These are phyloP conservation scores for Syzygium oleosum DNA, from an alignment of 345 rosid species.

Conservation along the genomic window DNA sequence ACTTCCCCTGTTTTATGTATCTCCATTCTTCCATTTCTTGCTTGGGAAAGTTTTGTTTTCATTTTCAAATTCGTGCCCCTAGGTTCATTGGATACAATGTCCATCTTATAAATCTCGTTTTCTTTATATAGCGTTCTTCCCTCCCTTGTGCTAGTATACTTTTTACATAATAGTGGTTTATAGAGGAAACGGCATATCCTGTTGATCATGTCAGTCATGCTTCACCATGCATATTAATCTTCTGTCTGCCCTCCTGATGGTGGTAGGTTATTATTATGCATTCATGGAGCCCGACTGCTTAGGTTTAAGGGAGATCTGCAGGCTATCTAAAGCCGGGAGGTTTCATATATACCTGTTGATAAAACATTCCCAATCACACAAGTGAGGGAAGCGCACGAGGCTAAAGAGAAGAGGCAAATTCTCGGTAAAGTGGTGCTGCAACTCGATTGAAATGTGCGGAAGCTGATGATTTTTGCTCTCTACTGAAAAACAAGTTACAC, in stretches of 20 bases:
- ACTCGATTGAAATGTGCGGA: constrained; percentile 29
- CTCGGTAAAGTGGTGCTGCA: constrained; percentile 84
- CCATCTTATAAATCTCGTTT: not conserved
- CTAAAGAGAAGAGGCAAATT: constrained; percentile 57
- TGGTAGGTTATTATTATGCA: constrained; percentile 72
- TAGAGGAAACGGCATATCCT: not conserved
- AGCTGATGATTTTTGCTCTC: not conserved
- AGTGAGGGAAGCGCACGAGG: constrained; percentile 82
- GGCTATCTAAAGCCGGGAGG: constrained; percentile 67
- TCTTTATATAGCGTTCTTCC: not conserved
- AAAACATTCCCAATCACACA: constrained; percentile 65
- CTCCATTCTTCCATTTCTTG: not conserved
- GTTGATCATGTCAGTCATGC: not conserved
- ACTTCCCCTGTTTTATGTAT: not conserved
- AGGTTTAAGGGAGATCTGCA: constrained; percentile 66
- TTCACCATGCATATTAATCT: not conserved
- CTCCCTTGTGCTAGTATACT: not conserved
- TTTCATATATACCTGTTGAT: constrained; percentile 68
- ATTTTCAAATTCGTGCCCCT: not conserved
- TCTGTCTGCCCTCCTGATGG: not conserved
- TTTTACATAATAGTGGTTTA: not conserved
- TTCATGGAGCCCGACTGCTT: constrained; percentile 92
- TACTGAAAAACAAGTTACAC: no score
- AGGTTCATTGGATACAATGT: not conserved
- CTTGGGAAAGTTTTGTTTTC: not conserved